Evolutionary conservation across 2,329 filamentous ascomycete genomes (phyloP), one percentile per base, ranked within the genome.

Genomic region (Aspergillus sp.): DNA sequence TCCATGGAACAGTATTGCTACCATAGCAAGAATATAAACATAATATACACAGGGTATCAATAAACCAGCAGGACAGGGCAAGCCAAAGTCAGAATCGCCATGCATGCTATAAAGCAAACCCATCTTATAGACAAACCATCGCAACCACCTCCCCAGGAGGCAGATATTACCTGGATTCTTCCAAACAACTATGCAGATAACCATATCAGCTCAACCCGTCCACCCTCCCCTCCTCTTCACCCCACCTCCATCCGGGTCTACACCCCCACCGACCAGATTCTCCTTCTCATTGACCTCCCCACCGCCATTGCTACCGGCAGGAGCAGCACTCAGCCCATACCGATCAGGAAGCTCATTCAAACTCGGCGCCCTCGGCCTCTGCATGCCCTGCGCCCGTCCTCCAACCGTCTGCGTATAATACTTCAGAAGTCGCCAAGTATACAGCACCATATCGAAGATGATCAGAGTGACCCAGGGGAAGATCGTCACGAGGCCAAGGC

Each of bases 401-500:
- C 86, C 87, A 47, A 87, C 65, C 31, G 82, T 68, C 1, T 86
- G 86, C 2, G 88, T 72, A 59, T 87, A 81, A 70, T 87, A 84
- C 43, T 80, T 79, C 12, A 81, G 67, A 14, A 82, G 77, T 59
- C 87, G 85, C 70, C 82, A 83, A 57, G 85, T 62, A 72, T 88
- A 90, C 43, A 89, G 79, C 23, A 83, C 62, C 54, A 87, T 70
- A 68, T 90, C 87, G 76, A 89, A 89, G 61, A 86, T 55, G 61
- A 90, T 76, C 37, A 89, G 72, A 23, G 82, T 74, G 5, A 81
- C 72, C 85, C 87, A 90, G 11, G 87, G 87, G 2, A 82, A 81
- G 62, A 89, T 84, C 46, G 81, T 83, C 44, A 88, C 64, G 44
- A 84, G 64, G 23, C 83, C 86, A 57, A 89, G 80, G 57, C 88